phyloP scores from a whole-genome alignment of 306 rosid genomes.

The Malus sylvestris region DNA sequence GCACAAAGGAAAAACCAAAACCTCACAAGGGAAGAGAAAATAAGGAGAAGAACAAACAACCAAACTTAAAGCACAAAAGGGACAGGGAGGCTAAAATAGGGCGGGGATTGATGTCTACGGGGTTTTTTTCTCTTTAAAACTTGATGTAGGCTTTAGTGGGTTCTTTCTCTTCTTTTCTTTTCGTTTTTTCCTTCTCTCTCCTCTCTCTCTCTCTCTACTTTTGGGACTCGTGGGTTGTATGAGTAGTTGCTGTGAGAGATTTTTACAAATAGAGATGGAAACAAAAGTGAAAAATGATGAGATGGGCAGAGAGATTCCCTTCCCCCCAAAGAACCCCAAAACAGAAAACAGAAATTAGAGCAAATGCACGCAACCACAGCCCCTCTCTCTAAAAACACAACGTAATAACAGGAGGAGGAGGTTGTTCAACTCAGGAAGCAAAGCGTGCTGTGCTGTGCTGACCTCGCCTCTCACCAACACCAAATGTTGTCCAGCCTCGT shows the following conservation, averaged over 20 bases:
- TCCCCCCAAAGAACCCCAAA: slow-evolving; percentile 33
- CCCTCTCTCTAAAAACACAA: slow-evolving; percentile 12
- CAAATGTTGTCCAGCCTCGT: background rate
- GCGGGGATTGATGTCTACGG: slow-evolving; percentile 29
- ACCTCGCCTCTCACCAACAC: slow-evolving; percentile 21
- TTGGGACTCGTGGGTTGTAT: slow-evolving; percentile 8
- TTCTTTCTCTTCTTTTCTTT: slow-evolving; percentile 12
- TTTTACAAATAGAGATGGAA: slow-evolving; percentile 1
- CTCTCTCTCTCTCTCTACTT: background rate
- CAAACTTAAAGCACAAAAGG: slow-evolving; percentile 23
- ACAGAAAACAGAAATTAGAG: slow-evolving; percentile 40
- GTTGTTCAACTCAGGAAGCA: slow-evolving; percentile 54
- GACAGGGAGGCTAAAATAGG: slow-evolving; percentile 37
- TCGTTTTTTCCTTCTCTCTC: background rate
- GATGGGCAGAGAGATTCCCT: slow-evolving; percentile 40
- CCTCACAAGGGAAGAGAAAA: slow-evolving; percentile 20
- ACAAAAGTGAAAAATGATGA: slow-evolving; percentile 8
- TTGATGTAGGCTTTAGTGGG: slow-evolving; percentile 50
- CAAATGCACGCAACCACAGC: slow-evolving; percentile 54
- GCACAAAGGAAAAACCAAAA: background rate
- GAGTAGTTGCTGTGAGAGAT: background rate
- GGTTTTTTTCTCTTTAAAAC: slow-evolving; percentile 24
- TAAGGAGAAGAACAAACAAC: slow-evolving; percentile 10
- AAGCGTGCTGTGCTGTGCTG: slow-evolving; percentile 52
- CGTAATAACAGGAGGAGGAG: slow-evolving; percentile 8